Evolutionary conservation across 495 filamentous ascomycete species (phyloP), one percentile per base, ranked within the genome.

Genomic region (Hypoxylon rickii): DNA sequence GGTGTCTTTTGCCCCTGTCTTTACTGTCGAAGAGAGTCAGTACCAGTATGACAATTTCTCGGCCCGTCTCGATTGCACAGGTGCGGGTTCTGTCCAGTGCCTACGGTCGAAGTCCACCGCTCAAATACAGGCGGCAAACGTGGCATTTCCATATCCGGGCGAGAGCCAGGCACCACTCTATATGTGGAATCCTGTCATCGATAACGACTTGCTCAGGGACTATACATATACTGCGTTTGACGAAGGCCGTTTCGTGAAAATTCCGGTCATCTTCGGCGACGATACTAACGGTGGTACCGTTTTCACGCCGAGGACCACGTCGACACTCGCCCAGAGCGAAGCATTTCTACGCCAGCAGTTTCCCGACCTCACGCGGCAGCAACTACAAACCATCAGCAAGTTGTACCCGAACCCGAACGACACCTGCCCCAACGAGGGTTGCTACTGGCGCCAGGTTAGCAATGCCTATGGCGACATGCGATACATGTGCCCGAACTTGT

Each of bases 231-330:
- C 65, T 11, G 71, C 83, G 26, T 87, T 85, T 60, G 68, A 72
- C 1, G 40, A 77, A 24, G 85, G 85, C 3, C 73, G 75, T 19
- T 90, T 88, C 70, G 72, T 87, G 68, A 83, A 81, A 54, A 78
- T 90, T 5, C 88, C 89, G 2, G 76, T 82, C 8, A 87, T 92
- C 19, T 85, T 82, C 54, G 88, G 88, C 48, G 84, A 88, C 52
- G 81, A 79, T 63, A 86, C 86, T 26, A 85, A 92, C 65, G 87
- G 88, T 69, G 87, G 87, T 37, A 84, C 82, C 0, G 72, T 76
- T 2, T 90, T 90, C 63, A 80, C 81, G 0, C 84, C 88, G 0
- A 61, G 52, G 16, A 68, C 58, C 36, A 75, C 76, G n/a, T 66
- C 71, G 12, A 80, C 70, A 22, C 54, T 79, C 12, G 70, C 58